Conservation (phyloP, 2,329 filamentous ascomycete species). For the Pestalotiopsis sp. region DNA sequence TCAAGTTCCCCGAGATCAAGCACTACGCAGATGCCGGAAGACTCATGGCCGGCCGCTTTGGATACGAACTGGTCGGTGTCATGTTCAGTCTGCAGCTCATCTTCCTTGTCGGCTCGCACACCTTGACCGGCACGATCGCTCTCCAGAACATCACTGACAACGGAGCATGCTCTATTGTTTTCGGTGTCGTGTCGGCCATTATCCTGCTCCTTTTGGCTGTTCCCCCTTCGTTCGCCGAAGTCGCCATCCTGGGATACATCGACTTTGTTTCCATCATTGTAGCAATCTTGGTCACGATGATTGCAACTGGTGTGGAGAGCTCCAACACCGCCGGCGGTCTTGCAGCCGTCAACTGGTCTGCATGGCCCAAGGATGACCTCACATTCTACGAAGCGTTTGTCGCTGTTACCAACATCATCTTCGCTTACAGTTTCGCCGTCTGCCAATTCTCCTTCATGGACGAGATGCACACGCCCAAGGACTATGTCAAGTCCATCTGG, state of each 20-base stretch:
- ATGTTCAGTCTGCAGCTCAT: slow-evolving; percentile 60
- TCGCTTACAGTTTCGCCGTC: slow-evolving; percentile 56
- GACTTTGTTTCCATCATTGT: slow-evolving; percentile 62
- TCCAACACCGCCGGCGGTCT: slow-evolving; percentile 18
- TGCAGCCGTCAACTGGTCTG: slow-evolving; percentile 31
- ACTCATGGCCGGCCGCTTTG: slow-evolving; percentile 55
- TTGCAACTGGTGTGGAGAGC: slow-evolving; percentile 53
- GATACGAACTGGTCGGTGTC: slow-evolving; percentile 56
- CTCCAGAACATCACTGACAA: slow-evolving; percentile 62
- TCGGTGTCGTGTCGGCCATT: slow-evolving; percentile 56
- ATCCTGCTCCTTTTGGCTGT: slow-evolving; percentile 57
- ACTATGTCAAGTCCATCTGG: slow-evolving; percentile 44
- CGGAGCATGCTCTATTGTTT: slow-evolving; percentile 60
- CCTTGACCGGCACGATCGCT: slow-evolving; percentile 64
- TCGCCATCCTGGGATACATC: slow-evolving; percentile 59
- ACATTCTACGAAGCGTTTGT: slow-evolving; percentile 52
- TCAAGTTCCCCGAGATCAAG: slow-evolving; percentile 32
- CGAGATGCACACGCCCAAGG: slow-evolving; percentile 43
- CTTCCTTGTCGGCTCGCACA: slow-evolving; percentile 68
- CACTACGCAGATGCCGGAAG: slow-evolving; percentile 58
- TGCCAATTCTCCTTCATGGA: slow-evolving; percentile 42
- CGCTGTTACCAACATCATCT: slow-evolving; percentile 62
- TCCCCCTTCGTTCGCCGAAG: slow-evolving; percentile 60
- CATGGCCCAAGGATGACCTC: slow-evolving; percentile 35
- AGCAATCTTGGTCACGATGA: slow-evolving; percentile 63